Base-by-base conservation (phyloP, 306 rosid genomes). In the Castanea mollissima region DNA sequence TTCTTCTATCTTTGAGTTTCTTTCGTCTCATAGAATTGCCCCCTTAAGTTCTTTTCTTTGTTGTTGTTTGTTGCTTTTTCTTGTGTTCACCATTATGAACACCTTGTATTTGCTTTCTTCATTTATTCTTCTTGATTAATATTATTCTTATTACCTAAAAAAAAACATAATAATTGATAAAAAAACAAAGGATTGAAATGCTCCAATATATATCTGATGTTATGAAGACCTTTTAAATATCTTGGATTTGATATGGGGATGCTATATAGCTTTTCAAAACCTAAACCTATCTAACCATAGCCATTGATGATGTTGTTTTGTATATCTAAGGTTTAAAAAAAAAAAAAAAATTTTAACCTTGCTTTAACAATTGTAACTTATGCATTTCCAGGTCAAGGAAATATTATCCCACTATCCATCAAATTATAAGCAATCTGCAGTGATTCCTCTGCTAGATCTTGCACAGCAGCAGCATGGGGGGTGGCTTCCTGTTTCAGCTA, bases 391-490 rank as follows among this genome's bases (percentile, higher is more conserved):
- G 99, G 94, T 74, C 76, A 87, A 87, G 87, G 99, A 96, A 87
- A 93, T 93, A 64, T 0, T 96, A 49, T 93, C 99, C 71, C 97
- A 96, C 88, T 95, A 95, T 88, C 99, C 99, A 59, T 87, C 98
- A 82, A 95, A 95, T 89, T 95, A 95, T 81, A 96, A 96, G 91
- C 98, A 96, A 86, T 96, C 99, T 79, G 99, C 97, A 10, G 97
- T 89, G 80, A 96, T 96, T 83, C 97, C 98, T 77, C 81, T 96
- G 78, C 86, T 96, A 72, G 99, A 96, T 91, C 99, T 96, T 85
- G 98, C 99, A 58, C 99, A 96, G 79, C 99, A 96, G 86, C 99
- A 96, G 86, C 96, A 96, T 83, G 98, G 97, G 55, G 99, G 98
- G 19, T 96, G 99, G 99, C 93, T 96, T 10, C 94, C 99, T 80